Conservation (phyloP, 495 filamentous ascomycete species). For the Penicillium fimorum region DNA sequence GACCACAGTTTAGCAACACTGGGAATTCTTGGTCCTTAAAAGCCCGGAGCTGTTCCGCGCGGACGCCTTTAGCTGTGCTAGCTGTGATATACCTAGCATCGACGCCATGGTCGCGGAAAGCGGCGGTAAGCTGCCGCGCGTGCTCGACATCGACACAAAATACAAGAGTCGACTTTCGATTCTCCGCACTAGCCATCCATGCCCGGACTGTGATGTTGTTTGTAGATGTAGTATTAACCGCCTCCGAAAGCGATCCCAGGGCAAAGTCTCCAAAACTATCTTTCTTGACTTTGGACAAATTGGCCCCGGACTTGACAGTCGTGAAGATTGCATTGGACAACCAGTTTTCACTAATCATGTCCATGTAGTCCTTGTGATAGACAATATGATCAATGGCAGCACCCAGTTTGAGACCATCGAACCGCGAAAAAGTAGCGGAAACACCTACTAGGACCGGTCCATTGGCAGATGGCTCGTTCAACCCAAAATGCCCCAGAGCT, state of each 20-base stretch:
- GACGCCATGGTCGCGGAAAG: slow-evolving; percentile 72
- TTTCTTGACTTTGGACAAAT: slow-evolving; percentile 66
- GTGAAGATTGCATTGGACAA: slow-evolving; percentile 88
- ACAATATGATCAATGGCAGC: slow-evolving; percentile 93
- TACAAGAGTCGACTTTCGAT: slow-evolving; percentile 79
- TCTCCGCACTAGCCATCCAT: slow-evolving; percentile 74
- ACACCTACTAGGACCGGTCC: slow-evolving; percentile 83
- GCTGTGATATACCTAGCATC: slow-evolving; percentile 84
- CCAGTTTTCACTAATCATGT: slow-evolving; percentile 90
- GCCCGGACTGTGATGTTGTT: slow-evolving; percentile 82
- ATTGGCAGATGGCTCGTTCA: slow-evolving; percentile 49
- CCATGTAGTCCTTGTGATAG: slow-evolving; percentile 94
- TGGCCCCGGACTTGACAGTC: slow-evolving; percentile 77
- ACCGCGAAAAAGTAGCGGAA: slow-evolving; percentile 86
- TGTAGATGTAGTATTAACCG: slow-evolving; percentile 71
- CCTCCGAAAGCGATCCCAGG: slow-evolving; percentile 65
- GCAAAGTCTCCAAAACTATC: slow-evolving; percentile 76
- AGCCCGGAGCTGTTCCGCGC: slow-evolving; percentile 64
- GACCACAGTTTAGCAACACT: slow-evolving; percentile 89
- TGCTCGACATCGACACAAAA: slow-evolving; percentile 92
- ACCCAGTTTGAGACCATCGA: slow-evolving; percentile 84
- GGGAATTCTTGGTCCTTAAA: slow-evolving; percentile 79
- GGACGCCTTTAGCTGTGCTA: slow-evolving; percentile 62
- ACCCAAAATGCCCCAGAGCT: slow-evolving; percentile 70
- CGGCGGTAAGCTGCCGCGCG: slow-evolving; percentile 65